These are phyloP conservation scores for Colletotrichum abscissum DNA, from an alignment of 2,329 filamentous ascomycete species.

Conservation along the genomic window DNA sequence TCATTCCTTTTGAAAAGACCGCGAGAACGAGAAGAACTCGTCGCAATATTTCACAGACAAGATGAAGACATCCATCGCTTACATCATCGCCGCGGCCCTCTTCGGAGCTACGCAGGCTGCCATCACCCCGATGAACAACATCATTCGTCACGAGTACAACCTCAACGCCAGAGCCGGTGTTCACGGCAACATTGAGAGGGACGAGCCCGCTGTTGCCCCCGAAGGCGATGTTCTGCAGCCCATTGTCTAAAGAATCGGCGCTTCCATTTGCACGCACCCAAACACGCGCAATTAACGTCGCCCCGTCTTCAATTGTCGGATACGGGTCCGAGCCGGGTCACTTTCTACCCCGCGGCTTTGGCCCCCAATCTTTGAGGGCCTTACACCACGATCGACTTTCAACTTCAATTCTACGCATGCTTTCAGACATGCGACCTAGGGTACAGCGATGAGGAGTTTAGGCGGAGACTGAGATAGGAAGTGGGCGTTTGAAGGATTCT, in stretches of 20 bases:
- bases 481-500: conserved; percentile 16
- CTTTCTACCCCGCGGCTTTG: background rate
- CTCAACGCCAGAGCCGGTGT: conserved; percentile 30
- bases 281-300: background rate
- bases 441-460: conserved; percentile 14
- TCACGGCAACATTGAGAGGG: conserved; percentile 17
- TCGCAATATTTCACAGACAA: background rate
- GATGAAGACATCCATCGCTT: conserved; percentile 30
- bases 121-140: conserved; percentile 32
- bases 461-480: background rate
- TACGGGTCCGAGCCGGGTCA: background rate
- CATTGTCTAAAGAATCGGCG: background rate
- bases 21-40: background rate
- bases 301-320: background rate
- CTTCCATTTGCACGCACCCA: too few relatives aligned
- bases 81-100: conserved; percentile 15
- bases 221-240: conserved; percentile 17
- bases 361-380: background rate
- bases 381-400: background rate
- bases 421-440: conserved; percentile 19
- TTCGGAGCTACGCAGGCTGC: conserved; percentile 27
- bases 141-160: conserved; percentile 34
- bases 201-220: background rate
- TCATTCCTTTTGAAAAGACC: background rate
- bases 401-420: conserved; percentile 24